A percentile compares a stretch with the other conserved stretches of the same genome.
These are phyloP conservation scores for Jamesozyma gamospora DNA, from an alignment of 805 yeast genomes.

Conservation along the genomic window DNA sequence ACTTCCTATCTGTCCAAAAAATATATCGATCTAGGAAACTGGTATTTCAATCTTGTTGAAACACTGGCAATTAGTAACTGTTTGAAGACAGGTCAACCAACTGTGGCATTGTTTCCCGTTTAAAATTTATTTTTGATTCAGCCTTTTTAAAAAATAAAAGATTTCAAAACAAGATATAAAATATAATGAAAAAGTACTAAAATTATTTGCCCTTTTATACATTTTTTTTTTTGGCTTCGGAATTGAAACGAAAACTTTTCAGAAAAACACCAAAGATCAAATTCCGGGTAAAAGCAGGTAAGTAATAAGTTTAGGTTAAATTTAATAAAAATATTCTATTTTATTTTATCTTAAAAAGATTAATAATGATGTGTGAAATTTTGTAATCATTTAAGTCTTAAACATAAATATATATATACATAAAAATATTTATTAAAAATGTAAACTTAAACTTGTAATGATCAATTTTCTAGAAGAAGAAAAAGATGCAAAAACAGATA, in stretches of 20 bases:
- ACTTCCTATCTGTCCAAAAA: constrained; percentile 30
- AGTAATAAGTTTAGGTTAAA: background rate
- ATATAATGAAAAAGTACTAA: background rate
- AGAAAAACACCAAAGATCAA: too few relatives aligned
- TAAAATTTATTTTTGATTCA: constrained; percentile 28
- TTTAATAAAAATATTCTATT: background rate
- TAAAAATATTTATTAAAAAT: background rate
- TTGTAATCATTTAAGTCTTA: background rate
- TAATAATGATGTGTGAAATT: background rate
- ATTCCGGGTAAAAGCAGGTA: background rate
- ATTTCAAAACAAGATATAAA: too few relatives aligned
- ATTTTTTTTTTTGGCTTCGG: too few relatives aligned
- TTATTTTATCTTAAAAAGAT: background rate
- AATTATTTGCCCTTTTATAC: constrained; percentile 2
- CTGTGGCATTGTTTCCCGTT: constrained; percentile 33
- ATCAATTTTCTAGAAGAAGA: background rate
- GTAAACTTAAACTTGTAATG: background rate
- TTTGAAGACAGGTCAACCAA: constrained; percentile 28
- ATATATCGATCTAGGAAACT: constrained; percentile 29
- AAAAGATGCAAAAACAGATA: constrained; percentile 1
- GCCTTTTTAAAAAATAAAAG: constrained; percentile 12
- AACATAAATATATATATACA: background rate
- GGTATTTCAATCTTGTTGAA: constrained; percentile 26
- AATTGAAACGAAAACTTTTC: too few relatives aligned
- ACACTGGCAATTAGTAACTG: constrained; percentile 33